These are phyloP conservation scores for Coprinellus aureogranulatus DNA, from an alignment of 768 basidiomycete genomes.

Conservation along the genomic window DNA sequence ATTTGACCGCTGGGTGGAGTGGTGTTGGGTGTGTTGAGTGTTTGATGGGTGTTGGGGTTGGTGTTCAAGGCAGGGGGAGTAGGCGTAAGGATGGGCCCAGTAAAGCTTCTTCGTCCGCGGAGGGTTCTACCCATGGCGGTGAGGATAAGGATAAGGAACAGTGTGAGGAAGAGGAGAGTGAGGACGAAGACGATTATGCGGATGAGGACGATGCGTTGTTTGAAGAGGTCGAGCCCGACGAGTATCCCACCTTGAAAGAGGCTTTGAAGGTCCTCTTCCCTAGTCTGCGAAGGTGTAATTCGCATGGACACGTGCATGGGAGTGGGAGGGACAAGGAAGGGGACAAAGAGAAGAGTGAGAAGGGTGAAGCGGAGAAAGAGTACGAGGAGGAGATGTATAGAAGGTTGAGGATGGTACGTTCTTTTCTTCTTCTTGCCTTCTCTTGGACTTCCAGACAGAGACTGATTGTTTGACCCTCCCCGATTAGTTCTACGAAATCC, in stretches of 20 bases:
- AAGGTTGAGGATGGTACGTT: slow-evolving; percentile 64
- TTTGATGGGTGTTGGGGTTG: slow-evolving; percentile 69
- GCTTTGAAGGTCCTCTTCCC: slow-evolving; percentile 73
- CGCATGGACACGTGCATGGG: background rate
- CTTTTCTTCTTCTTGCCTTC: background rate
- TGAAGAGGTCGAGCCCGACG: slow-evolving; percentile 71
- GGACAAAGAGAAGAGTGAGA: background rate
- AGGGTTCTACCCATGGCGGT: slow-evolving; percentile 8
- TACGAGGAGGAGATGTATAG: slow-evolving; percentile 75
- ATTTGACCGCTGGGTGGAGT: slow-evolving; percentile 77
- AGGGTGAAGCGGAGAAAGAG: slow-evolving; percentile 62
- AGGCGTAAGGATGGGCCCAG: too few relatives aligned
- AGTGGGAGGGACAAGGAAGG: background rate
- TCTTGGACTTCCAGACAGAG: too few relatives aligned
- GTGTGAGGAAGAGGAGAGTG: background rate
- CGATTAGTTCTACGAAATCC: slow-evolving; percentile 70
- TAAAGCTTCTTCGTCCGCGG: background rate
- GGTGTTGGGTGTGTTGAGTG: slow-evolving; percentile 69
- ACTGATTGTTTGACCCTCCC: too few relatives aligned
- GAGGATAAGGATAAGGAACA: slow-evolving; percentile 14
- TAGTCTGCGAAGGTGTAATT: slow-evolving; percentile 35
- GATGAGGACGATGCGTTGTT: slow-evolving; percentile 43
- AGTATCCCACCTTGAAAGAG: slow-evolving; percentile 63
- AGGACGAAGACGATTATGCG: slow-evolving; percentile 13
- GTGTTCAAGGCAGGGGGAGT: slow-evolving; percentile 27